Base-by-base conservation (phyloP, 2,329 filamentous ascomycete genomes). In the Ascochyta pisi region DNA sequence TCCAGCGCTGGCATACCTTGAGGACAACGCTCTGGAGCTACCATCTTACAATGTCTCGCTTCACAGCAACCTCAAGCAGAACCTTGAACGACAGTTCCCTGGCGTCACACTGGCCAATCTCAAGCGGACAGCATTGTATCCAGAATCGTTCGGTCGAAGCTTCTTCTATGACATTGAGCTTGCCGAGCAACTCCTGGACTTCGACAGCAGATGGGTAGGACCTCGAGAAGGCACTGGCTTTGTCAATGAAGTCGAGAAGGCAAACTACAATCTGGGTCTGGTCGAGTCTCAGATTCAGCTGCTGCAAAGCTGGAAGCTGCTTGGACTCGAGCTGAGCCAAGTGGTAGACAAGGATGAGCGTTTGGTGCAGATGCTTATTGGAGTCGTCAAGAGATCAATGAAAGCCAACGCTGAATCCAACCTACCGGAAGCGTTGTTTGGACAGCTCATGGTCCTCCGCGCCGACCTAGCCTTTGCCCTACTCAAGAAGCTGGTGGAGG, bases 231-330 rank as follows among this genome's bases (percentile, higher is more conserved):
- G 86, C 50, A 84, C 89, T 66, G 93, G 93, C 0, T 96, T 96
- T 76, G 84, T 85, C 59, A 84, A 85, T 44, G 95, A 99, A 72
- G 89, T 99, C 77, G 85, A 88, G 67, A 87, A 87, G 58, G 95
- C 94, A 38, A 99, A 99, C 74, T 80, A 89, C 60, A 98, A 99
- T 74, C 76, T 99, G 48, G 96, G 93, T 23, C 81, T 96, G 31
- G 92, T 99, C 31, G 92, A 98, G 73, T 91, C 94, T 23, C 92
- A 99, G 78, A 88, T 95, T 62, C 85, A 87, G 39, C 84, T 99
- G 16, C 89, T 97, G 61, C 87, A 91, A 66, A 90, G 91, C 51
- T 98, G 94, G 92, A 93, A 96, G 73, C 88, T 91, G 56, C 82
- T 99, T 8, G 85, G 94, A 13, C 83, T 95, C 45, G 94, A 97